phyloP scores from a whole-genome alignment of 2,329 filamentous ascomycete genomes.

The Microdochium trichocladiopsis region DNA sequence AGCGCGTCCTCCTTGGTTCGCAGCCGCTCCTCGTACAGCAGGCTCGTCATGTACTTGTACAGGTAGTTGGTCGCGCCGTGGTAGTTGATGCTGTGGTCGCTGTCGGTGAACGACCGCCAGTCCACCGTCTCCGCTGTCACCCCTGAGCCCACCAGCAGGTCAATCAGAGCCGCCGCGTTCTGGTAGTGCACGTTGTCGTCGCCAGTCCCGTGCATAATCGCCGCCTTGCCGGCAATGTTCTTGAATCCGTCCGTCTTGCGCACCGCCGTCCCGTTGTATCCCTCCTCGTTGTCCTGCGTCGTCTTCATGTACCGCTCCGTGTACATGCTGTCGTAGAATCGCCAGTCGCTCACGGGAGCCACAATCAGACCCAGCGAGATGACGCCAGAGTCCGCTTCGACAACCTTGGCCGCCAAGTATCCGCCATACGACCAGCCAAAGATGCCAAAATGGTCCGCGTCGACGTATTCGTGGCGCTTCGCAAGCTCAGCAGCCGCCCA shows the following conservation, averaged over 20 bases:
- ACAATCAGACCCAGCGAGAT: slow-evolving; percentile 59
- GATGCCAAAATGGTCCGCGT: slow-evolving; percentile 54
- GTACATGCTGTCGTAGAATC: slow-evolving; percentile 66
- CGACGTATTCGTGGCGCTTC: slow-evolving; percentile 42
- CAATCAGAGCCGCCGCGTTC: slow-evolving; percentile 53
- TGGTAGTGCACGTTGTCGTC: slow-evolving; percentile 71
- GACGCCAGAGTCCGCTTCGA: slow-evolving; percentile 52
- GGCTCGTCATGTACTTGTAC: slow-evolving; percentile 55
- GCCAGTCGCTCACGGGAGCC: slow-evolving; percentile 61
- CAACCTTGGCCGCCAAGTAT: slow-evolving; percentile 58
- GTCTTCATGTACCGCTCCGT: slow-evolving; percentile 69
- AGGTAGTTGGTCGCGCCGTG: slow-evolving; percentile 47
- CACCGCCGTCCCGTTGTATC: slow-evolving; percentile 56
- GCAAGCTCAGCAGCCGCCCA: slow-evolving; percentile 55
- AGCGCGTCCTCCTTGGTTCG: slow-evolving; percentile 8
- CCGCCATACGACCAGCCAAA: slow-evolving; percentile 66
- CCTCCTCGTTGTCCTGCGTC: slow-evolving; percentile 43
- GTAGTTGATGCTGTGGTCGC: slow-evolving; percentile 54
- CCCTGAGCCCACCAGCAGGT: slow-evolving; percentile 50
- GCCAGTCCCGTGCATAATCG: slow-evolving; percentile 59
- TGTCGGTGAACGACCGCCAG: slow-evolving; percentile 59
- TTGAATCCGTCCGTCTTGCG: slow-evolving; percentile 53
- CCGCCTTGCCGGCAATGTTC: slow-evolving; percentile 50
- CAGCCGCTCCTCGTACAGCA: slow-evolving; percentile 53
- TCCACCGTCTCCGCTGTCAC: slow-evolving; percentile 56